These are phyloP conservation scores for Lentinula aciculospora DNA, from an alignment of 768 basidiomycete genomes.

Conservation along the genomic window DNA sequence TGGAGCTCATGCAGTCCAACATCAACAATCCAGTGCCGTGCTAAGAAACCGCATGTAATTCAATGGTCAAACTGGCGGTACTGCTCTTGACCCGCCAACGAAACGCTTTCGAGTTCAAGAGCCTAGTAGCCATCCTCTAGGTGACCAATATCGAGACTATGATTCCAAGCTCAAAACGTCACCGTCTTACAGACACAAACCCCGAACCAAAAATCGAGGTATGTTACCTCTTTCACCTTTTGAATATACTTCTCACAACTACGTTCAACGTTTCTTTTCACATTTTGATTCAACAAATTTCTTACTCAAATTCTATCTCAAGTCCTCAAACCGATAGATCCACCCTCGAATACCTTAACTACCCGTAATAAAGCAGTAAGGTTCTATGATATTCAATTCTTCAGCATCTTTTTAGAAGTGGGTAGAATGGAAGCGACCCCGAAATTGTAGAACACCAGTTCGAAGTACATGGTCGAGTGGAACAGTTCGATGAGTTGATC, in stretches of 20 bases:
- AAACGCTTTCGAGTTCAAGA: not conserved
- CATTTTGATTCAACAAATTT: no score
- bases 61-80: not conserved
- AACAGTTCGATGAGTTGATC: conserved; percentile 5
- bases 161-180: not conserved
- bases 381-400: not conserved
- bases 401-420: not conserved
- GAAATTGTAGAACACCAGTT: not conserved
- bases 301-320: no score
- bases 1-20: no score
- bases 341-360: not conserved
- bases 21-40: no score
- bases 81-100: not conserved
- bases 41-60: not conserved
- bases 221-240: not conserved
- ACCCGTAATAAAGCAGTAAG: not conserved
- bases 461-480: not conserved
- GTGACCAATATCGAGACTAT: not conserved
- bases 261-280: no score
- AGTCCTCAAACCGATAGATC: not conserved
- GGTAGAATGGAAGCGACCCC: not conserved
- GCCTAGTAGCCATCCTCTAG: not conserved
- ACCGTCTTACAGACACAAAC: not conserved
- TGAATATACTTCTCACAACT: not conserved
- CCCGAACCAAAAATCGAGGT: not conserved